Percentiles rank a stretch among this genome's conserved stretches.
Conservation (phyloP, 345 rosid genomes). For the Eucalyptus lansdowneana region DNA sequence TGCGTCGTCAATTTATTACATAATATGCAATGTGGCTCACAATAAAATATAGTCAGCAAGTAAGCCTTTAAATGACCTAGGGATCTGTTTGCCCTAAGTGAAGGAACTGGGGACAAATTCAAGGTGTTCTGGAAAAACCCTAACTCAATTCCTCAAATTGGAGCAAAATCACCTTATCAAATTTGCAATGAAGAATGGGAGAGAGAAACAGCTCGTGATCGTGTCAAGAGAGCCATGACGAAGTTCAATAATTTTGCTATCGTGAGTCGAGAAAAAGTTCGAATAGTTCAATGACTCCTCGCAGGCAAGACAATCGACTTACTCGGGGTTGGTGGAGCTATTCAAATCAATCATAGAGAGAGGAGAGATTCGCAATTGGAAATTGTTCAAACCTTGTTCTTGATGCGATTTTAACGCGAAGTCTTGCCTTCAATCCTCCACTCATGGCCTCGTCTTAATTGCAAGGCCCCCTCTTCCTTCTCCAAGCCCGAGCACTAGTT, state of each 20-base stretch:
- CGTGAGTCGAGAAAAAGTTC: not conserved
- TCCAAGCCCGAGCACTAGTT: not conserved
- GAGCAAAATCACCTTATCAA: not conserved
- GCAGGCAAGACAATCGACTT: not conserved
- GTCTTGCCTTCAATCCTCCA: slow-evolving; percentile 33
- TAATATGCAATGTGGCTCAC: not conserved
- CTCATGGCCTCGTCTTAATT: slow-evolving; percentile 36
- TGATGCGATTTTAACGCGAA: not conserved
- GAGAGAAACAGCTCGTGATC: not conserved
- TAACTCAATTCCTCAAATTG: not conserved
- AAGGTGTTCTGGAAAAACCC: not conserved
- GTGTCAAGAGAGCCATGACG: not conserved
- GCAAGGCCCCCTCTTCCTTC: slow-evolving; percentile 22
- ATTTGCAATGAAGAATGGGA: not conserved
- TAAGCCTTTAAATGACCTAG: no score
- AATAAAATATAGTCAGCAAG: not conserved
- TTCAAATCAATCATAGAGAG: not conserved
- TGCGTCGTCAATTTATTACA: not conserved
- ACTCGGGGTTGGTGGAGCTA: not conserved
- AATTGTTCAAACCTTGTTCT: not conserved
- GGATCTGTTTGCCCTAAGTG: not conserved
- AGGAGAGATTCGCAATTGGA: not conserved
- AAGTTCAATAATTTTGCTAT: not conserved
- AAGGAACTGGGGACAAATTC: not conserved
- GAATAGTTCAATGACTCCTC: not conserved